A percentile compares a stretch with the other conserved stretches of the same genome.
Conservation (phyloP, 2,329 filamentous ascomycete genomes). For the Phyllosticta citriasiana region DNA sequence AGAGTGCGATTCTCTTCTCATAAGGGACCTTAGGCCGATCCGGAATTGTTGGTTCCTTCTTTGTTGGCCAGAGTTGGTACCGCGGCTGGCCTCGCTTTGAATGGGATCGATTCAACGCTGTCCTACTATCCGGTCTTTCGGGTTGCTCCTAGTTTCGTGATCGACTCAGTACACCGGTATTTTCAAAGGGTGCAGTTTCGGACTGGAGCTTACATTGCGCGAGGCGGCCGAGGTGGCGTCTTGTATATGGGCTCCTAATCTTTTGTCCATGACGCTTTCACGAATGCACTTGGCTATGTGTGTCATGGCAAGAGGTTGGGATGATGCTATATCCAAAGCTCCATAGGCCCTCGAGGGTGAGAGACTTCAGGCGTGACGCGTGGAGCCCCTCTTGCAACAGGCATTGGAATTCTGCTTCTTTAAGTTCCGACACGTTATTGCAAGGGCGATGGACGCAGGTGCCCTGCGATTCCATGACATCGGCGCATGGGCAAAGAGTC, state of each 20-base stretch:
- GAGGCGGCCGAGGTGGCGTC: background rate
- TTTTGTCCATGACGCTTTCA: conserved; percentile 18
- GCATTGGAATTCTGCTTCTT: conserved; percentile 8
- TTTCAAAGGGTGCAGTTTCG: conserved; percentile 16
- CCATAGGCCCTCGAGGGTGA: conserved; percentile 2
- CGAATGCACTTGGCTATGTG: conserved; percentile 36
- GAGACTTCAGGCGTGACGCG: conserved; percentile 8
- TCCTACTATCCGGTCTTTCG: conserved; percentile 6
- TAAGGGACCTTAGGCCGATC: conserved; percentile 4
- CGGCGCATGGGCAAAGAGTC: conserved; percentile 5
- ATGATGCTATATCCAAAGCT: conserved; percentile 2
- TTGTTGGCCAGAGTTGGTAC: conserved; percentile 28
- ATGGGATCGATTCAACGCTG: background rate
- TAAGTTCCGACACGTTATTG: conserved; percentile 8
- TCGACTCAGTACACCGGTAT: conserved; percentile 16
- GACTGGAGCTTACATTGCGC: conserved; percentile 1
- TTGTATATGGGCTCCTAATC: conserved; percentile 25
- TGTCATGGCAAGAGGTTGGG: conserved; percentile 25
- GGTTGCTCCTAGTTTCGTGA: conserved; percentile 21
- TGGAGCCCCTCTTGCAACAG: conserved; percentile 8
- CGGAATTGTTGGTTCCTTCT: background rate
- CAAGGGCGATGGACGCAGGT: conserved; percentile 8
- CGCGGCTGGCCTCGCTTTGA: conserved; percentile 14
- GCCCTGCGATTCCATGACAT: conserved; percentile 8
- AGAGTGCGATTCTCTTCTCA: conserved; percentile 27